Conservation (phyloP, 139 green algal species). For the Chlorella sp. region DNA sequence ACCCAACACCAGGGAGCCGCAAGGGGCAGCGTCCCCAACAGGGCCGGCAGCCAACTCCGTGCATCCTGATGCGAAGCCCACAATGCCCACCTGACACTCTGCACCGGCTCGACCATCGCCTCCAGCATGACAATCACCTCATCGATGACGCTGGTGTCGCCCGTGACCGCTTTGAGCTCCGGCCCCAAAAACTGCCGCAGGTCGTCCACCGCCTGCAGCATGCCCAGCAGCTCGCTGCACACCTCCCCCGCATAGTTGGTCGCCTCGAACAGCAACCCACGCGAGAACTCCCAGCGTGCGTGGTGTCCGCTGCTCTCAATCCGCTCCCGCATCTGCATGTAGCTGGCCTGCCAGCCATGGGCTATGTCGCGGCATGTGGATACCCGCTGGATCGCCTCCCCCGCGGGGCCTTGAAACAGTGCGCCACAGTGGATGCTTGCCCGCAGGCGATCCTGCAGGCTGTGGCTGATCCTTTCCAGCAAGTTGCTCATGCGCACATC, state of each 20-base stretch:
- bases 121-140: slow-evolving; percentile 84
- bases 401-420: not conserved
- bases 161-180: slow-evolving; percentile 91
- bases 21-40: no score
- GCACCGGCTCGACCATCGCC: slow-evolving; percentile 25
- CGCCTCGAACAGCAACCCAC: slow-evolving; percentile 81
- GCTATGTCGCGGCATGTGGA: slow-evolving; percentile 54
- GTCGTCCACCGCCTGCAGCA: slow-evolving; percentile 86
- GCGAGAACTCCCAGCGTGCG: slow-evolving; percentile 93
- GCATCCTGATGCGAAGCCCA: no score
- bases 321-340: slow-evolving; percentile 72
- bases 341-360: slow-evolving; percentile 67
- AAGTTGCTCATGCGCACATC: slow-evolving; percentile 88
- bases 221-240: slow-evolving; percentile 75
- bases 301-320: slow-evolving; percentile 84
- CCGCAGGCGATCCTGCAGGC: slow-evolving; percentile 72
- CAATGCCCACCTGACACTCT: no score
- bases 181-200: slow-evolving; percentile 92
- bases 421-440: no score
- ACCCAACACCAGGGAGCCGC: no score
- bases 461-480: slow-evolving; percentile 80
- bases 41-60: no score
- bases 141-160: slow-evolving; percentile 47
- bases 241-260: slow-evolving; percentile 88
- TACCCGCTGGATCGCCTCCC: slow-evolving; percentile 6